phyloP scores from a whole-genome alignment of 257 asterid species.

The Solanum ossicruentum region DNA sequence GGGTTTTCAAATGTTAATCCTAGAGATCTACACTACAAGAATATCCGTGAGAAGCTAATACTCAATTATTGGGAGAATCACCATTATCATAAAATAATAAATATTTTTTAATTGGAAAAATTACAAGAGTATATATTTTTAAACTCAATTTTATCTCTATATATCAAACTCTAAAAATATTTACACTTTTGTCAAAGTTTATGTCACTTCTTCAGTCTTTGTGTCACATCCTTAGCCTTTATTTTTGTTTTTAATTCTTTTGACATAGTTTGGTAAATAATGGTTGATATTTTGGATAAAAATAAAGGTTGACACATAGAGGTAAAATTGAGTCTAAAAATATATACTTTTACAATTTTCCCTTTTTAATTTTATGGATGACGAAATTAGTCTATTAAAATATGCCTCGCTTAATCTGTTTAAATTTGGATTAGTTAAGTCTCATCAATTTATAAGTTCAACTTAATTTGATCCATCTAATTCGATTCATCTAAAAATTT shows the following conservation, averaged over 20 bases:
- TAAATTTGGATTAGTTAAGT: not conserved
- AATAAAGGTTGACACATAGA: no score
- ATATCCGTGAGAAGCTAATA: not conserved
- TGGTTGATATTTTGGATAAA: no score
- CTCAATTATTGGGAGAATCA: not conserved
- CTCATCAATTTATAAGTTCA: not conserved
- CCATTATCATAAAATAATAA: not conserved
- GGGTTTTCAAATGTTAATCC: not conserved
- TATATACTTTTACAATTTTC: no score
- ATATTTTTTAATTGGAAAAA: not conserved
- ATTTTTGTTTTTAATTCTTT: no score
- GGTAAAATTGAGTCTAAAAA: no score
- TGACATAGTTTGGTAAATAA: no score
- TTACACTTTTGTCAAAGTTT: no score
- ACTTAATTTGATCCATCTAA: not conserved
- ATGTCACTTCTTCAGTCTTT: no score
- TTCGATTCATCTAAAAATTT: no score
- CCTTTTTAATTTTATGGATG: not conserved
- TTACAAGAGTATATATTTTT: no score
- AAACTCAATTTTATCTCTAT: fast-evolving
- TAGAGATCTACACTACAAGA: not conserved
- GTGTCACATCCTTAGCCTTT: no score
- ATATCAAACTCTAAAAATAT: no score
- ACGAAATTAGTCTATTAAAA: not conserved
- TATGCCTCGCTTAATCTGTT: not conserved